Base-by-base conservation (phyloP, 345 rosid genomes). In the Lumnitzera littorea region DNA sequence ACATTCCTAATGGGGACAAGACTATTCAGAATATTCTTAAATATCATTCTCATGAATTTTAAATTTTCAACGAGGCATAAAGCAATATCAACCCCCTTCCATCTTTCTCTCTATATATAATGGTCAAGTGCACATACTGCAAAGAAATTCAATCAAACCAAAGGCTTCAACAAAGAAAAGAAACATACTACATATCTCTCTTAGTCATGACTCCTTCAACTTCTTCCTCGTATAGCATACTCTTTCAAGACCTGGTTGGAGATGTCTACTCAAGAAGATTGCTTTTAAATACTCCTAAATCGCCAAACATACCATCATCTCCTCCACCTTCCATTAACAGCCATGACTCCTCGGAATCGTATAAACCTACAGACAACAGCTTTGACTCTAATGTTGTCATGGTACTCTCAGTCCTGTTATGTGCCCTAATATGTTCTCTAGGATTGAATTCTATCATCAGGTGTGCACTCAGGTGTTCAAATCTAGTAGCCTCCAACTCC, bases 391-490 rank as follows among this genome's bases (percentile, higher is more conserved):
- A 92, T 61, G 75, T 89, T 56, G 80, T 87, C 17, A 87, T 92
- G 83, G 83, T 89, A 24, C 76, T 92, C 50, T 83, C 96, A 25
- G 89, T 91, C 48, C 87, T 92, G 53, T 55, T 89, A 20, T 92
- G 96, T 65, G 98, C 96, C 63, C 64, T 89, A 46, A 79, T 89
- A 63, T 89, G 92, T 75, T 85, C 91, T 48, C 83, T 91, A 9
- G 98, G 91, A 17, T 62, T 87, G 55, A 83, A 89, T 58, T 85
- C 85, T 49, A 82, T 89, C 74, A 72, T 84, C 6, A 72, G 88
- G 55, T 91, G 98, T 57, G 82, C 78, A 23, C 62, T 91, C 62
- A 76, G 86, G 63, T 86, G 87, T 72, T 72, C 83, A 15, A 69
- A 58, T 51, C 15, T 79, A 59, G 65, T 74, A 29, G 56, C 82